Conservation (phyloP, 1,284 basidiomycete genomes). For the Leccinum fallax region DNA sequence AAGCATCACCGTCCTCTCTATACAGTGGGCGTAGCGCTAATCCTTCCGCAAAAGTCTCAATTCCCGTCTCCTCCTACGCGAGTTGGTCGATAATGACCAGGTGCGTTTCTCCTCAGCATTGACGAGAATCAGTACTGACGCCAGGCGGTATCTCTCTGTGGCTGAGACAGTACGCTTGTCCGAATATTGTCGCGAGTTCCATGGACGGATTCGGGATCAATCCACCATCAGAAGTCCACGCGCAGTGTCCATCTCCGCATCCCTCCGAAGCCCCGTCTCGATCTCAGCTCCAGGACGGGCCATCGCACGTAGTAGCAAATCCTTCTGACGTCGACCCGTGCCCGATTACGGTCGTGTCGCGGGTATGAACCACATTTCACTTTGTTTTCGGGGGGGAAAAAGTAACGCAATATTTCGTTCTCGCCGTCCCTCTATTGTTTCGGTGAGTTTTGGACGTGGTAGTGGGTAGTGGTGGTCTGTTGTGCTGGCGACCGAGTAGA, state of each 20-base stretch:
- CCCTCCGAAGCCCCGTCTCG: neutral
- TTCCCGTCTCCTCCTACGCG: conserved; percentile 33
- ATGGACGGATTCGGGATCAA: conserved; percentile 22
- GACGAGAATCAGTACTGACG: conserved; percentile 1
- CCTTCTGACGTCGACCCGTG: conserved; percentile 7
- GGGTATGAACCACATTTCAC: conserved; percentile 10
- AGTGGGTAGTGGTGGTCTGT: neutral
- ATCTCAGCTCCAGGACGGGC: neutral
- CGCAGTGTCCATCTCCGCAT: conserved; percentile 10
- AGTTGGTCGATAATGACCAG: conserved; percentile 30
- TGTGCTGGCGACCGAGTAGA: neutral
- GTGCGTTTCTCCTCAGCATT: conserved; percentile 9
- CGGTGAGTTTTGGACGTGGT: neutral
- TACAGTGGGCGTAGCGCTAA: neutral
- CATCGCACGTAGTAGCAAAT: neutral
- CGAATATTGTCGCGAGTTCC: conserved; percentile 27
- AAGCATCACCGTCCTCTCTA: neutral
- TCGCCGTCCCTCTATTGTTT: neutral
- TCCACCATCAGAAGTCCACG: conserved; percentile 13
- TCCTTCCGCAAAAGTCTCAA: conserved; percentile 28
- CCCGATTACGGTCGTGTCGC: conserved; percentile 19
- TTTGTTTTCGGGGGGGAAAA: neutral
- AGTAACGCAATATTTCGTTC: neutral
- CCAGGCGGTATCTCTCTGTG: too few relatives aligned
- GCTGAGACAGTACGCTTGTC: conserved; percentile 21